These are phyloP conservation scores for Breynia disticha DNA, from an alignment of 441 rosid genomes.

Conservation along the genomic window DNA sequence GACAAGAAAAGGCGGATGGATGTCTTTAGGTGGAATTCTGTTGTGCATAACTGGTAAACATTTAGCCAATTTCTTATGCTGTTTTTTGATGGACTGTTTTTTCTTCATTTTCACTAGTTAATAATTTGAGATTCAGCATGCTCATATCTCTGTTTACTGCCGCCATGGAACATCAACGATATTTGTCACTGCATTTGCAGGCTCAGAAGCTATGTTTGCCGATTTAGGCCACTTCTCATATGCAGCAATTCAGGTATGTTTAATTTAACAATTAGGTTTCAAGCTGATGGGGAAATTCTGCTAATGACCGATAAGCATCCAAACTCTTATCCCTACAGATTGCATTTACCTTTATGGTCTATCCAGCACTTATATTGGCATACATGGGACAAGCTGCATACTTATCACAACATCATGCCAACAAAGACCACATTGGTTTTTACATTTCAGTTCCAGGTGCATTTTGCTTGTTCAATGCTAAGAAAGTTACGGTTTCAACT, in stretches of 20 bases:
- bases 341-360: constrained; percentile 90
- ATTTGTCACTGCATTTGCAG: constrained; percentile 36
- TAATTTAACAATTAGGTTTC: not conserved
- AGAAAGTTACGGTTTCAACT: not conserved
- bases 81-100: not conserved
- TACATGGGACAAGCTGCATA: constrained; percentile 99
- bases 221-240: constrained; percentile 99
- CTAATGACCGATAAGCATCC: not conserved
- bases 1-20: constrained; percentile 88
- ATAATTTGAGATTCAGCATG: constrained; percentile 3
- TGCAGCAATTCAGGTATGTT: constrained; percentile 69
- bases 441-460: constrained; percentile 88
- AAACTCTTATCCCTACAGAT: constrained; percentile 33
- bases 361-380: constrained; percentile 89
- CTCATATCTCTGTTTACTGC: not conserved
- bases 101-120: not conserved
- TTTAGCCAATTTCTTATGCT: constrained; percentile 2
- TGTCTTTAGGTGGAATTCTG: constrained; percentile 95
- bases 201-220: constrained; percentile 99
- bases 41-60: constrained; percentile 84
- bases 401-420: constrained; percentile 68
- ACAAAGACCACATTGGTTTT: constrained; percentile 55
- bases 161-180: constrained; percentile 4
- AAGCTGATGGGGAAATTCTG: not conserved
- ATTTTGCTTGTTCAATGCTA: not conserved